Base-by-base conservation (phyloP, 345 rosid genomes). In the Populus pruinosa region DNA sequence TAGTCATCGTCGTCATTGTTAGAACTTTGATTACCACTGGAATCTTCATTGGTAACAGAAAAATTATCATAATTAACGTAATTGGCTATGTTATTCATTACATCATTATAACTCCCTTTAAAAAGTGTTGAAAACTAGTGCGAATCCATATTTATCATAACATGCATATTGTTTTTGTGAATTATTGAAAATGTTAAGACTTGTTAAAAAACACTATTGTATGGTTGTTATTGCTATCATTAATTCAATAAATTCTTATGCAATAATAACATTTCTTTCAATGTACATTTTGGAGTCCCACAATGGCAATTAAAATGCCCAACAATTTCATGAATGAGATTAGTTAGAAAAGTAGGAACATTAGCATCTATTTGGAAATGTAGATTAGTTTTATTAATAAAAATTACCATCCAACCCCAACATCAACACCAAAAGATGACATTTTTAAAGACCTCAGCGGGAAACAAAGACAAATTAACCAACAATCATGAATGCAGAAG, bases 401-500 rank as follows among this genome's bases (percentile, higher is more conserved):
- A 27, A 27, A 27, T 27, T 27, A 83, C 83, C 77, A 73, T 53
- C 81, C 79, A 62, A 83, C 33, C 73, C 69, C 85, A 82, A 44
- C 86, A 84, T 49, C 83, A 85, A 76, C 53, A 68, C 2, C 59
- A 70, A 69, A 25, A 63, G 20, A 80, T 13, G 13, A 66, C 35
- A 64, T 36, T 67, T 82, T 67, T 41, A 64, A 50, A 8, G 43
- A 67, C 23, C 78, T 70, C 78, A 80, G 44, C 73, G 66, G 70
- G 53, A 71, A 16, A 50, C 20, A 71, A 18, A 50, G 2, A 31
- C 63, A 78, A 72, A 81, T 68, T 29, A 21, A 43, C 44, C 8
- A 36, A 63, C 55, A 77, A 35, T 29, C 74, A 18, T 47, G 72
- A 33, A 50, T 36, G 41, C 61, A 85, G 74, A 49, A 33, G 33